Evolutionary conservation across 2,329 filamentous ascomycete species (phyloP).

Genomic region (Cladophialophora bantiana): DNA sequence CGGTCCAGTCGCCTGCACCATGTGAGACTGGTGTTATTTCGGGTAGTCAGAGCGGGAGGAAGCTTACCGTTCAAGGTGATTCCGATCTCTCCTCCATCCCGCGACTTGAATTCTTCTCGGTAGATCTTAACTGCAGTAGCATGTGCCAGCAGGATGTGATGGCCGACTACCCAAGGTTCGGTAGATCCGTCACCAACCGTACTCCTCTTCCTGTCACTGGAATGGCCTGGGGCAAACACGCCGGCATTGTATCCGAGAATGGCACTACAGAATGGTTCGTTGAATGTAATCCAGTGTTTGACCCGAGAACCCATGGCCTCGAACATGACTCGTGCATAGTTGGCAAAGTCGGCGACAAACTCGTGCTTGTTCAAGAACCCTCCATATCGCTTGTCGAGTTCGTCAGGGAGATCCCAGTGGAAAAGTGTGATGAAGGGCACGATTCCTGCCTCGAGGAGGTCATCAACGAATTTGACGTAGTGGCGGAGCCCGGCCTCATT

Average conservation of each 20-base stretch:
- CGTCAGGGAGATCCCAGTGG: slow-evolving; percentile 87
- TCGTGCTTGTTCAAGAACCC: slow-evolving; percentile 81
- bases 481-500: slow-evolving; percentile 79
- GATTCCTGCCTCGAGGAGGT: slow-evolving; percentile 77
- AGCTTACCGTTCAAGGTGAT: slow-evolving; percentile 79
- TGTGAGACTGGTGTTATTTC: neutral
- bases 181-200: slow-evolving; percentile 74
- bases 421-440: slow-evolving; percentile 81
- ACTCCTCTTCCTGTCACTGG: slow-evolving; percentile 75
- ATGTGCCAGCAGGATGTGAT: slow-evolving; percentile 81
- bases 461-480: slow-evolving; percentile 80
- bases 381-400: slow-evolving; percentile 78
- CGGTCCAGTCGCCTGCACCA: slow-evolving; percentile 72
- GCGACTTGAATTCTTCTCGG: slow-evolving; percentile 79
- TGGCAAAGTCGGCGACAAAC: slow-evolving; percentile 80
- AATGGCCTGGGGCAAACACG: slow-evolving; percentile 81
- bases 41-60: slow-evolving; percentile 23
- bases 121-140: slow-evolving; percentile 82
- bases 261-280: slow-evolving; percentile 86
- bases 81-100: slow-evolving; percentile 77
- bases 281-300: slow-evolving; percentile 90
- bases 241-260: slow-evolving; percentile 81
- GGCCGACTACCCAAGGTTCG: slow-evolving; percentile 83
- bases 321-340: slow-evolving; percentile 80
- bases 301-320: slow-evolving; percentile 74